These are phyloP conservation scores for Chimonanthus praecox DNA, from an alignment of 164 flowering plant species.

Conservation along the genomic window DNA sequence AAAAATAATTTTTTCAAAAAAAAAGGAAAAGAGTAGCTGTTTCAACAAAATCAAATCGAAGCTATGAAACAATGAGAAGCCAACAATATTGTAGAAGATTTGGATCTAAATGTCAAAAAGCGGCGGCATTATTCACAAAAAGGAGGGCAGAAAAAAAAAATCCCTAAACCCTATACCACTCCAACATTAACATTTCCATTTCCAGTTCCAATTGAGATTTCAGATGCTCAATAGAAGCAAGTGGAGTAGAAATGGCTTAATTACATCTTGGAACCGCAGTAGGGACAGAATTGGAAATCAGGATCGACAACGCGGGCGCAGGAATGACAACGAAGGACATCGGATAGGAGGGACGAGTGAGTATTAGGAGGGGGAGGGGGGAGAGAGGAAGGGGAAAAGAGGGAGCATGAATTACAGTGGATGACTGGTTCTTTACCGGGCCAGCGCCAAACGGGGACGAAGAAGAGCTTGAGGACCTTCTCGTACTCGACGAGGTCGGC, in stretches of 20 bases:
- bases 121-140: too few species aligned
- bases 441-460: slow-evolving; percentile 81
- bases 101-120: too few species aligned
- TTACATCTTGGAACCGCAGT: slow-evolving; percentile 65
- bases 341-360: slow-evolving; percentile 10
- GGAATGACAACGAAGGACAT: slow-evolving; percentile 42
- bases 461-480: slow-evolving; percentile 71
- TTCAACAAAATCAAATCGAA: too few species aligned
- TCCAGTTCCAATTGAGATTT: background rate
- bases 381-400: slow-evolving; percentile 46
- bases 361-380: slow-evolving; percentile 10
- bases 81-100: too few species aligned
- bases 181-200: background rate
- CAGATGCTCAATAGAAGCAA: background rate
- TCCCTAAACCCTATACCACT: background rate
- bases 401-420: slow-evolving; percentile 53
- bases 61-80: too few species aligned
- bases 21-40: too few species aligned
- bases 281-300: slow-evolving; percentile 80
- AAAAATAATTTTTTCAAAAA: too few species aligned
- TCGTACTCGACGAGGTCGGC: slow-evolving; percentile 90
- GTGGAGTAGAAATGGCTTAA: background rate
- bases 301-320: slow-evolving; percentile 55
- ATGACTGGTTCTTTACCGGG: slow-evolving; percentile 59
- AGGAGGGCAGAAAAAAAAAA: too few species aligned